Evolutionary conservation across 225 moss, liverwort and hornwort species (phyloP), one percentile per base, ranked within the genome.

Genomic region (Ulota crispa): DNA sequence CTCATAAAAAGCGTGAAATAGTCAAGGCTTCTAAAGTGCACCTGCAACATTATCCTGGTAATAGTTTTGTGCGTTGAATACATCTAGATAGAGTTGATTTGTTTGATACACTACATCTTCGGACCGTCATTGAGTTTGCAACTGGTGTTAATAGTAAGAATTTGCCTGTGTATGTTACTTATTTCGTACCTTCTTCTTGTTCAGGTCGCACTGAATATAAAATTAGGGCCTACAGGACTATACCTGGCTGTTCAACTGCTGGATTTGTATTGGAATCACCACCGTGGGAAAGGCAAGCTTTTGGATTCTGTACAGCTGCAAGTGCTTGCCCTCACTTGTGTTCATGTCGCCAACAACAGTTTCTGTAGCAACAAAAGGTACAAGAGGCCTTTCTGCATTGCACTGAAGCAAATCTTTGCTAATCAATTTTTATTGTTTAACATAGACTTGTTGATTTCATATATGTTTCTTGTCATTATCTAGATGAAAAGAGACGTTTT

Each of bases 281-380:
- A 91, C 84, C 92, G 92, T 41, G 89, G 80, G 69, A 86, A 85
- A 81, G 92, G 93, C 73, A 90, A 92, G 71, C 81, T 86, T 78
- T 86, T 94, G 88, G 93, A 94, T 85, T 90, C 89, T 57, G 93
- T 94, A 76, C 93, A 94, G 89, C 86, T 94, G 6, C 89, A 90
- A 83, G 93, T 94, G 68, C 89, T 94, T 82, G 91, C 93, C 67
- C 89, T 87, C 61, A 94, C 93, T 45, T 92, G 92, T 73, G 89
- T 94, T 47, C 92, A 92, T 85, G 86, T 94, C 47, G 90, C 92
- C 76, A 94, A 87, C 86, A 94, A 94, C 77, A 89, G 81, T 60
- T 86, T 86, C 78, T 77, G 64, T 67, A 90, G 78, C 75, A 84
- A 47, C 68, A 82, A 84, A 75, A 89, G 88, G 88, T 89, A 78